Base-by-base conservation (phyloP, 2,329 filamentous ascomycete genomes). In the Paracoccidioides lutzii region DNA sequence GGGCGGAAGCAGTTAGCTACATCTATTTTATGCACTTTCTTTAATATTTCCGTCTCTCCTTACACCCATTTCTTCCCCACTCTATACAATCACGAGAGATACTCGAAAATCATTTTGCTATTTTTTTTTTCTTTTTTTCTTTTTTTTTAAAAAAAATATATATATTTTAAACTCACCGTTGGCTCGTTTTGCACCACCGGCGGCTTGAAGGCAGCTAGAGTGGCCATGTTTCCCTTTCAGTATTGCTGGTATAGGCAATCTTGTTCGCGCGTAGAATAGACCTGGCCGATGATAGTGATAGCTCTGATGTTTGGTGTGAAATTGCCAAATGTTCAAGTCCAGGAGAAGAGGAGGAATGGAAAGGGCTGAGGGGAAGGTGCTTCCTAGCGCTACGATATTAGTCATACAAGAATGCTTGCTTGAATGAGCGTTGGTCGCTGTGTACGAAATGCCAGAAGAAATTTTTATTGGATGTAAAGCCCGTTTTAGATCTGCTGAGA, bases 161-260 rank as follows among this genome's bases (percentile, higher is more conserved):
- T 30, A 45, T 5, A 30, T 10, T 54, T 43, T 9, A 35, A 38
- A 78, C 88, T 71, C 73, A 95, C 90, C 70, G 96, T 98, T n/a
- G 89, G 89, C 76, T 98, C 93, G 69, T 98, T 98, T 68, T 81
- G 77, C 64, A 96, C 82, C 60, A 83, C 83, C 52, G 93, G 93
- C 53, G 90, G 81, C 76, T 88, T 91, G 80, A 96, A 97, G 59
- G 82, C 79, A 52, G 90, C 90, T 60, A 95, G 77, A 6, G 83
- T 85, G 56, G 83, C 65, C 55, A 57, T 59, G 32, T 35, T 53
- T 44, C 64, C 46, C 69, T 63, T 7, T 14, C 22, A 2, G n/a
- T 22, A 35, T 49, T 49, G 45, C 3, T 5, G n/a, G 32, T 30
- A 37, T 5, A 22, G 46, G 7, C 7, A 8, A 22, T 38, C 15